Conservation (phyloP, 164 flowering plant genomes). For the Kingdonia uniflora region DNA sequence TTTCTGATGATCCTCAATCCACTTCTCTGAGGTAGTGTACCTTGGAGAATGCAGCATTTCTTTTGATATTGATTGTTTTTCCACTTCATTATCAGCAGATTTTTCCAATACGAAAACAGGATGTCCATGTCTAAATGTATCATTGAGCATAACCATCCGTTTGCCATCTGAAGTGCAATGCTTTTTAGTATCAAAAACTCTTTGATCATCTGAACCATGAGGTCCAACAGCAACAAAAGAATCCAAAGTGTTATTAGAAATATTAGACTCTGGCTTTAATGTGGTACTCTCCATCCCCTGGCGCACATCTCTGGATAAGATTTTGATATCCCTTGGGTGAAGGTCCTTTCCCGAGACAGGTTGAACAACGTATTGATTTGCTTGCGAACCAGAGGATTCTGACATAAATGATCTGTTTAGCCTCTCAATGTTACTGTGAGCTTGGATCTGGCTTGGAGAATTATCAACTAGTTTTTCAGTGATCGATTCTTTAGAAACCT, state of each 20-base stretch:
- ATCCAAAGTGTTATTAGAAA: conserved; percentile 7
- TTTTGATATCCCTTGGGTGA: no score
- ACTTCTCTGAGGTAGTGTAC: conserved; percentile 74
- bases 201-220: no score
- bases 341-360: conserved; percentile 27
- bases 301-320: conserved; percentile 20
- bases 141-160: conserved; percentile 14
- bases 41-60: conserved; percentile 48
- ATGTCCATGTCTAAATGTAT: conserved; percentile 10
- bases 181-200: conserved; percentile 19
- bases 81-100: conserved; percentile 32
- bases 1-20: conserved; percentile 74
- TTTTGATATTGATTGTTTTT: conserved; percentile 20
- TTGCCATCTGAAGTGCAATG: conserved; percentile 18
- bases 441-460: conserved; percentile 23
- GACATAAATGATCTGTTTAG: conserved; percentile 7
- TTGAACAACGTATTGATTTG: conserved; percentile 28
- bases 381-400: conserved; percentile 14
- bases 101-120: conserved; percentile 11
- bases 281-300: no score
- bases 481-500: conserved; percentile 24
- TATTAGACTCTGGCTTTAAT: no score
- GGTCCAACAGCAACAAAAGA: conserved; percentile 6
- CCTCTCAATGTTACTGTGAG: conserved; percentile 17
- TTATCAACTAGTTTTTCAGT: conserved; percentile 25